Evolutionary conservation across 2,329 filamentous ascomycete genomes (phyloP), one percentile per base, ranked within the genome.

Genomic region (Rhynchosporium agropyri): DNA sequence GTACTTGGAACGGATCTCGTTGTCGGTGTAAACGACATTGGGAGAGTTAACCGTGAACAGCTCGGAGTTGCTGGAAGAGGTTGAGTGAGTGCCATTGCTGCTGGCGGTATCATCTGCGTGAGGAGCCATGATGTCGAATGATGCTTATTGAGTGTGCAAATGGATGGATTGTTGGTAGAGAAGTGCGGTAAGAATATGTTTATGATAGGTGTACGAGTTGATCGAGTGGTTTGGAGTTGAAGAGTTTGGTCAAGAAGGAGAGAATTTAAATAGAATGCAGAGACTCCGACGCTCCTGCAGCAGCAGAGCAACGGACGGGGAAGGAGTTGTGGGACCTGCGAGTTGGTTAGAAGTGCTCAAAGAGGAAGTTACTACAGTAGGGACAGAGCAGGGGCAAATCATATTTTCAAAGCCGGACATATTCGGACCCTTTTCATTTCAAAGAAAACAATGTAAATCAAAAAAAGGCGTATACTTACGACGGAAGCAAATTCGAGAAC

Each of bases 401-500:
- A 12, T 9, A 3, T 12, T 6, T 10, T 9, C 12, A 9, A 20
- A 12, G 29, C 48, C 28, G 3, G 3, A 50, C 48, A 15, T 13
- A 31, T 31, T 53, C 29, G 12, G 48, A 46, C 20, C n/a, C 49
- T 61, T 20, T 20, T 60, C 53, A 61, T 49, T 38, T 5, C 33
- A 36, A 36, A 20, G 28, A 58, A 45, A 28, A 43, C 40, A 43
- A 43, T 13, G 43, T 46, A 20, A 46, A 36, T 10, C 38, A 28
- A 45, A 45, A 15, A 6, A 48, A 45, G 38, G 55, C 40, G 50
- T 33, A 81, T 40, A 65, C 92, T 78, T 85, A 97, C 93, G 92
- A 97, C 86, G 95, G 95, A 73, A 97, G 89, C 74, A 96, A 89
- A 82, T 96, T 97, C 84, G 92, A 94, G 89, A 97, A 97, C 93